These are phyloP conservation scores for Aspergillus oerlinghausenensis DNA, from an alignment of 2,329 filamentous ascomycete genomes.

Conservation along the genomic window DNA sequence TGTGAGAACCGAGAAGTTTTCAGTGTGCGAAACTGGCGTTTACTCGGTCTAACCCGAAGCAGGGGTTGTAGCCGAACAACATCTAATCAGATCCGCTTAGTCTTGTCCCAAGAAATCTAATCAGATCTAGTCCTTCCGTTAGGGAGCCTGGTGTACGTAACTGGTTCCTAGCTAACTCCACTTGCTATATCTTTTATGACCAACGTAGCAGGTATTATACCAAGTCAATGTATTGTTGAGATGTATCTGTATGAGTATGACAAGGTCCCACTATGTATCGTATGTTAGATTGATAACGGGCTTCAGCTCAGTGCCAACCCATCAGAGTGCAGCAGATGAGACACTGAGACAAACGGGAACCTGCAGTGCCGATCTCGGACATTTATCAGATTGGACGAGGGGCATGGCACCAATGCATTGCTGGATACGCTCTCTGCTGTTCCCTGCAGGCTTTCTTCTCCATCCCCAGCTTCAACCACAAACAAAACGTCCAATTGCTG, in stretches of 20 bases:
- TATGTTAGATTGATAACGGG: too few relatives aligned
- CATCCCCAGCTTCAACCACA: not conserved
- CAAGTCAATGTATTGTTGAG: too few relatives aligned
- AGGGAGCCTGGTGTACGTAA: not conserved
- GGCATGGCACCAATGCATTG: not conserved
- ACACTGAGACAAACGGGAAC: too few relatives aligned
- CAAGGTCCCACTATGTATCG: too few relatives aligned
- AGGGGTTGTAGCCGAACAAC: not conserved
- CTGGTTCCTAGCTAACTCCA: too few relatives aligned
- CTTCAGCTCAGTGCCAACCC: too few relatives aligned
- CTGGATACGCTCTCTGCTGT: not conserved
- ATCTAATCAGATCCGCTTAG: slow-evolving; percentile 17
- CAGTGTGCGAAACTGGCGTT: too few relatives aligned
- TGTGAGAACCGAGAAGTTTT: too few relatives aligned
- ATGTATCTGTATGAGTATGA: too few relatives aligned
- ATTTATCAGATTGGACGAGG: slow-evolving; percentile 7
- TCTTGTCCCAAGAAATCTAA: slow-evolving; percentile 9
- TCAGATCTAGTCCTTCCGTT: slow-evolving; percentile 5
- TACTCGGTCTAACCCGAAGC: not conserved
- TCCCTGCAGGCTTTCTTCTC: not conserved
- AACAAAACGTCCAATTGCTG: not conserved
- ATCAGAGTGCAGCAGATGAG: too few relatives aligned
- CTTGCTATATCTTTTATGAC: too few relatives aligned
- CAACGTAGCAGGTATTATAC: too few relatives aligned
- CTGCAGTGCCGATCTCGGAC: slow-evolving; percentile 11